These are phyloP conservation scores for Puccinellia tenuiflora DNA, from an alignment of 176 grass and related monocot species.

Conservation along the genomic window DNA sequence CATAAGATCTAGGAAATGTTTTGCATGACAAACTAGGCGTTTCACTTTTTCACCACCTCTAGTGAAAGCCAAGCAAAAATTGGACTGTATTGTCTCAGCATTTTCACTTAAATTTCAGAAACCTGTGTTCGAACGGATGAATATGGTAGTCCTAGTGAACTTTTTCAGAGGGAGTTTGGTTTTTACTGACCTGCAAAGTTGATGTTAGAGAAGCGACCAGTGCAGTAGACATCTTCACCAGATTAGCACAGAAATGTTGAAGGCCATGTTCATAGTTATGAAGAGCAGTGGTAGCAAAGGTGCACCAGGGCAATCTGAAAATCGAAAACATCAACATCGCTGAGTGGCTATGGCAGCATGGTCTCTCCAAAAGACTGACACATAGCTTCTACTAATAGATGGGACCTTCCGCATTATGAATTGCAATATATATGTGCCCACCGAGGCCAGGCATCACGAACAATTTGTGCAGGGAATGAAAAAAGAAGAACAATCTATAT, in stretches of 20 bases:
- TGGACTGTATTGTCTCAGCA: not conserved
- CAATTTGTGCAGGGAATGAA: not conserved
- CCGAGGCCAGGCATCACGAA: slow-evolving; percentile 2
- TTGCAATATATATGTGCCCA: not conserved
- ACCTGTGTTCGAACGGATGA: not conserved
- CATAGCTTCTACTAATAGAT: not conserved
- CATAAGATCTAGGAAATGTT: not conserved
- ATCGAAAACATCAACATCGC: slow-evolving; percentile 11
- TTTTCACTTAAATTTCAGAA: not conserved
- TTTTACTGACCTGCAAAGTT: slow-evolving; percentile 68
- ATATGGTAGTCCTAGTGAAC: not conserved
- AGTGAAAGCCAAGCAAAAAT: not conserved
- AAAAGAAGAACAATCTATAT: not conserved
- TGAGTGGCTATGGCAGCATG: not conserved
- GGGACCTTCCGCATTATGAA: not conserved
- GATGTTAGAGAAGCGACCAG: slow-evolving; percentile 73
- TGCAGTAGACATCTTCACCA: slow-evolving; percentile 93
- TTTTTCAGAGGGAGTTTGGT: not conserved
- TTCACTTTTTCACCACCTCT: not conserved
- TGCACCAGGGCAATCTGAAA: slow-evolving; percentile 84
- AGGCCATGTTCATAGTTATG: slow-evolving; percentile 80
- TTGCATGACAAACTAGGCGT: not conserved
- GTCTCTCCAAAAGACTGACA: not conserved
- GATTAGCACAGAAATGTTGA: slow-evolving; percentile 88
- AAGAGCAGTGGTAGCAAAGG: slow-evolving; percentile 71